These are phyloP conservation scores for Phytophthora macrochlamydospora DNA, from an alignment of 352 stramenopile species.

Conservation along the genomic window DNA sequence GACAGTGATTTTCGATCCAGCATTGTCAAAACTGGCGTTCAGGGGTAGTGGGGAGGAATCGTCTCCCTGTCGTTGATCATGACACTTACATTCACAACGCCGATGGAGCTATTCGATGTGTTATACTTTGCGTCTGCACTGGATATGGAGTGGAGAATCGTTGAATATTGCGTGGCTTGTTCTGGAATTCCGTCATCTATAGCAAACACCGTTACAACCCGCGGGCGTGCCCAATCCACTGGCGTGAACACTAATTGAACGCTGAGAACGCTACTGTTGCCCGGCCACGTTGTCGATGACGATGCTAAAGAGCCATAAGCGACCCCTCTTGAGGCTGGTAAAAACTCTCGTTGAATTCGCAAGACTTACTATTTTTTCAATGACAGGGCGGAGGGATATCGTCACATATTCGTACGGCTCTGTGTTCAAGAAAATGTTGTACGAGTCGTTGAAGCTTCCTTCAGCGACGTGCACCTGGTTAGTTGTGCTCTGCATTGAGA, in stretches of 20 bases:
- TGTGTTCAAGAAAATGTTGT: constrained; percentile 55
- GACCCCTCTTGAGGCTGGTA: constrained; percentile 38
- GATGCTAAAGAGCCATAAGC: constrained; percentile 22
- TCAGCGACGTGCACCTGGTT: constrained; percentile 65
- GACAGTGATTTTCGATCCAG: constrained; percentile 58
- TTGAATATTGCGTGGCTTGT: constrained; percentile 59
- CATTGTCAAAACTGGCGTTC: constrained; percentile 52
- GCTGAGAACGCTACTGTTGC: constrained; percentile 11
- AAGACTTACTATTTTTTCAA: constrained; percentile 53
- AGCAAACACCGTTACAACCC: constrained; percentile 56
- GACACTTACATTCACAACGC: constrained; percentile 45
- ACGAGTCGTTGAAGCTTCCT: constrained; percentile 83
- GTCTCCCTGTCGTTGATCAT: constrained; percentile 70
- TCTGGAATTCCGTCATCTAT: constrained; percentile 70
- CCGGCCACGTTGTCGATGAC: constrained; percentile 17
- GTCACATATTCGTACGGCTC: constrained; percentile 72
- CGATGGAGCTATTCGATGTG: constrained; percentile 55
- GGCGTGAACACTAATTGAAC: constrained; percentile 66
- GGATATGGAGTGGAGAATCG: constrained; percentile 42
- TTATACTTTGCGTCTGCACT: constrained; percentile 72
- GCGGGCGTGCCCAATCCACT: constrained; percentile 57
- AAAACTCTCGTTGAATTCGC: constrained; percentile 26
- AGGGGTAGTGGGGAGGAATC: constrained; percentile 61
- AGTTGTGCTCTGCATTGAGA: constrained; percentile 41
- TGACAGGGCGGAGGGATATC: constrained; percentile 38